Evolutionary conservation across 2,329 filamentous ascomycete species (phyloP).

Genomic region (Aspergillus vadensis): DNA sequence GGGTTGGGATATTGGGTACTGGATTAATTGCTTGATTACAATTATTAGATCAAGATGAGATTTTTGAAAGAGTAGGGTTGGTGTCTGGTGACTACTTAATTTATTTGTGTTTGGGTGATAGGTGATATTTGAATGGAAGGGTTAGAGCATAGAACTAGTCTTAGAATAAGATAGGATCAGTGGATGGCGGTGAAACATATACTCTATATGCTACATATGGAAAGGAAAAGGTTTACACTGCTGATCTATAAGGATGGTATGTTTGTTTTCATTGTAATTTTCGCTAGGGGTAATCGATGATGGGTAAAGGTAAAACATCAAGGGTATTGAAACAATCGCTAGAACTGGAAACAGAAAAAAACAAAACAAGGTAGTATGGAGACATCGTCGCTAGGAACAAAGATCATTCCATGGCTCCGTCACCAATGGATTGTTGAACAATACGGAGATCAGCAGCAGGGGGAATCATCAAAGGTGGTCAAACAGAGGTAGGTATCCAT

Average conservation of each 20-base stretch:
- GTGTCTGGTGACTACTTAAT: rapidly evolving
- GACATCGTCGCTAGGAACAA: background rate
- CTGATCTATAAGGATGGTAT: background rate
- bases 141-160: no score
- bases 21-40: no score
- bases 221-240: no score
- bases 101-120: no score
- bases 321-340: slow-evolving; percentile 1
- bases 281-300: background rate
- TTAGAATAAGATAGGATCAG: no score
- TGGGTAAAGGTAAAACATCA: background rate
- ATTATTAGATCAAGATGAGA: no score
- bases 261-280: background rate
- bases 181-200: no score
- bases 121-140: no score
- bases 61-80: no score
- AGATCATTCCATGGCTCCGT: background rate
- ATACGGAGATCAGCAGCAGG: background rate
- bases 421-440: background rate
- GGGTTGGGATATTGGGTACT: no score
- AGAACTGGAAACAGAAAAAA: background rate
- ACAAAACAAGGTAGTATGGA: background rate
- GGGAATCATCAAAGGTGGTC: background rate
- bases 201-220: no score
- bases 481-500: background rate